Evolutionary conservation across 148 eudicot species (phyloP), one percentile per base, ranked within the genome.

Genomic region (Rhododendron ferrugineum): DNA sequence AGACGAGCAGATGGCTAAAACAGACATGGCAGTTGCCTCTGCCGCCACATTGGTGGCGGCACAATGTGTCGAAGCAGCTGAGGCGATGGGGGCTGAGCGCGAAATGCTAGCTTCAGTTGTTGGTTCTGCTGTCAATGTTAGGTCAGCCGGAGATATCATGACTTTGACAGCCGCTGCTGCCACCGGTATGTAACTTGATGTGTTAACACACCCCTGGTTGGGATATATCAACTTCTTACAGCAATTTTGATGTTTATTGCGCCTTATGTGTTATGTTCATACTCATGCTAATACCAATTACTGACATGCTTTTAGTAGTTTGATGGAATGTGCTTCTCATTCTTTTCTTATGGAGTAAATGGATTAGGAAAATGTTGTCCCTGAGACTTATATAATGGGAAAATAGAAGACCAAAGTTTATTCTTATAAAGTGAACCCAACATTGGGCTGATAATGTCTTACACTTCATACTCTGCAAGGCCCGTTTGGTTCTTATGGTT

Each of bases 21-120:
- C 95, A 4, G 96, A 95, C 77, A 93, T 93, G 98, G 99, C 98
- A 0, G 93, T 96, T 80, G 99, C 99, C 2, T 94, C 99, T 66
- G 99, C 99, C 23, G 98, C 99, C 49, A 93, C 98, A 2, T 88
- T 96, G 86, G 96, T 96, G 58, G 99, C 99, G 6, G 96, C 99
- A 66, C 99, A 96, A 73, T 96, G 99, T 78, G 98, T 96, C 0
- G 99, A 96, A 80, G 96, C 98, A 0, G 99, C 99, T 11, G 99
- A 96, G 88, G 91, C 92, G 4, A 90, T 95, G 96, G 99, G 99
- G 22, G 99, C 98, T 1, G 99, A 96, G 79, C 91, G 98, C 2
- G 98, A 96, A 0, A 95, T 93, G 72, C 82, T 96, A 20, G 94
- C 97, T 32, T 91, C 95, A 0, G 95, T 94, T 44, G 98, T 96